These are phyloP conservation scores for Vicia villosa DNA, from an alignment of 306 rosid species.

Conservation along the genomic window DNA sequence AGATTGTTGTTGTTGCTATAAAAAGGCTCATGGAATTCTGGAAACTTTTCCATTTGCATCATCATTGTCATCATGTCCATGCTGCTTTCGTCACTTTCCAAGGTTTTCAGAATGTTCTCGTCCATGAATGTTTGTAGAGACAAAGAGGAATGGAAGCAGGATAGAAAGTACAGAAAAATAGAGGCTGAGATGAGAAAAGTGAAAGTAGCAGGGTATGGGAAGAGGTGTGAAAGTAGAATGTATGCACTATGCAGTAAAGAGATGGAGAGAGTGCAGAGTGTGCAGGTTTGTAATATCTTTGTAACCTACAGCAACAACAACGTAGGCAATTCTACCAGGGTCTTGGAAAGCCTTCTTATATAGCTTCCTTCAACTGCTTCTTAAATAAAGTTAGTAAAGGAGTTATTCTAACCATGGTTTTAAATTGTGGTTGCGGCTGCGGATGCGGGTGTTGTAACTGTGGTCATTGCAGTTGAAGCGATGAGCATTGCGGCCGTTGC, in stretches of 20 bases:
- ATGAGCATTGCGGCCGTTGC: no score
- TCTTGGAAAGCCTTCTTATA: constrained; percentile 4
- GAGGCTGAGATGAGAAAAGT: not conserved
- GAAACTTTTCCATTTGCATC: constrained; percentile 77
- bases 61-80: constrained; percentile 69
- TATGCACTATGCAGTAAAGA: constrained; percentile 46
- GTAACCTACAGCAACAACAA: not conserved
- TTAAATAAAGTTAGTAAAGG: no score
- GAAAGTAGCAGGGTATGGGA: constrained; percentile 52
- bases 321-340: not conserved
- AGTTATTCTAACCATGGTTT: no score
- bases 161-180: not conserved
- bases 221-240: constrained; percentile 36
- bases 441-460: no score
- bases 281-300: not conserved
- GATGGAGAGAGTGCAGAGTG: constrained; percentile 30
- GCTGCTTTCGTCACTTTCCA: constrained; percentile 44
- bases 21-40: constrained; percentile 53
- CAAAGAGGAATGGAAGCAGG: constrained; percentile 39
- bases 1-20: constrained; percentile 37
- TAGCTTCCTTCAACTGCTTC: no score
- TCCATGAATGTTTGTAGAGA: constrained; percentile 69
- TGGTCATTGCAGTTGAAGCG: no score
- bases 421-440: no score
- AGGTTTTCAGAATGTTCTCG: constrained; percentile 50